These are phyloP conservation scores for Oligophagozyma castellii DNA, from an alignment of 1,139 yeast genomes.

Conservation along the genomic window DNA sequence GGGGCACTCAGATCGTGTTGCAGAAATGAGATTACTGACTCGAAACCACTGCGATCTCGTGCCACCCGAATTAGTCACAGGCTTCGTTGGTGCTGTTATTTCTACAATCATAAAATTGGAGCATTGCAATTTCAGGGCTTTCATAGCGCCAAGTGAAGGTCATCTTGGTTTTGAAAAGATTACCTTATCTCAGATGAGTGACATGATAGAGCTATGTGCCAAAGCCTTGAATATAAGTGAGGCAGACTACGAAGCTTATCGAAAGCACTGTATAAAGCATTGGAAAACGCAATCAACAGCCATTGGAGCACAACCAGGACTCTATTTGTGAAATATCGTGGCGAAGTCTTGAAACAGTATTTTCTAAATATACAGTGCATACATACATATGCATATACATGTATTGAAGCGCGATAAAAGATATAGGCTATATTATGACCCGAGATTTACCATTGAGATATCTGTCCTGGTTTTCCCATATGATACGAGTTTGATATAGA, in stretches of 20 bases:
- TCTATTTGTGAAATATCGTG: conserved; percentile 17
- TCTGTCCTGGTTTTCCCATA: no score
- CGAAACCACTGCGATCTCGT: conserved; percentile 7
- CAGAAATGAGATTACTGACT: conserved; percentile 9
- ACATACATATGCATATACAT: no score
- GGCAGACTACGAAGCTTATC: conserved; percentile 9
- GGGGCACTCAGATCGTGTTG: conserved; percentile 21
- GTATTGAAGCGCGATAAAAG: no score
- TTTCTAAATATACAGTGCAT: no score
- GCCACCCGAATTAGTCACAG: conserved; percentile 25
- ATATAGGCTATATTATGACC: no score
- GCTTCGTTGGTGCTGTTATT: conserved; percentile 18
- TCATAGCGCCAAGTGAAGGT: conserved; percentile 25
- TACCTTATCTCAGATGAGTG: conserved; percentile 15
- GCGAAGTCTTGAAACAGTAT: no score
- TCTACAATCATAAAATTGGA: conserved; percentile 7
- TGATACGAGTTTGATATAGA: not conserved
- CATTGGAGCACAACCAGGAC: conserved; percentile 21
- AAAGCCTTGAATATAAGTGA: conserved; percentile 7
- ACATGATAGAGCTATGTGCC: conserved; percentile 13
- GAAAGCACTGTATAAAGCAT: conserved; percentile 14
- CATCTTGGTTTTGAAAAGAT: conserved; percentile 24
- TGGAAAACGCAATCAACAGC: conserved; percentile 22
- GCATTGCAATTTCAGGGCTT: conserved; percentile 7
- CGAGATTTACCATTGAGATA: no score